Base-by-base conservation (phyloP, 495 filamentous ascomycete genomes). In the Penicillium salamii region DNA sequence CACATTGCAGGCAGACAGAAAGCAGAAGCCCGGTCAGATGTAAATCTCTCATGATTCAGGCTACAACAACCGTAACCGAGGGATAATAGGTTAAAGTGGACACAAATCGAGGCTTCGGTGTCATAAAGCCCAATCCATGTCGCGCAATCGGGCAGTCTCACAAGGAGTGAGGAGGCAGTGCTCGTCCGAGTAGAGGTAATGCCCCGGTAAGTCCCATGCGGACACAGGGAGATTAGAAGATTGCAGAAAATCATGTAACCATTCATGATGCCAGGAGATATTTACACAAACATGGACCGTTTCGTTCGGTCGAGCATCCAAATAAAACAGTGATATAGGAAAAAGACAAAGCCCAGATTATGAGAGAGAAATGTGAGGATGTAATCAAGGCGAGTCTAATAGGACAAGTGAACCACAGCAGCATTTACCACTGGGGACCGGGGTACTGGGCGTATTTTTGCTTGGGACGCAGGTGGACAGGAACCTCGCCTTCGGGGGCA, bases 381-480 rank as follows among this genome's bases (percentile, higher is more conserved):
- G 26, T 41, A 46, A 51, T 54, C 28, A 46, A 37, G 51, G 33
- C 33, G 31, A 39, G 31, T 23, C 34, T 52, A 53, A 42, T 28
- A 47, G 31, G 26, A 52, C 45, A 35, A 54, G 46, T 46, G 49
- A 20, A 49, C 42, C 31, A 34, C 26, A 40, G 35, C 23, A 29
- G 29, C 42, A 37, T 61, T 61, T 70, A 73, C 46, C 59, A 76
- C 61, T 76, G 72, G 38, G 59, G 60, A 29, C 72, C 71, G n/a
- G 70, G 64, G 58, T 62, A 72, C 46, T 66, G 57, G 37, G 89
- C 79, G 67, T 85, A 95, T 61, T 88, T 85, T 73, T 92, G 87
- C 70, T 78, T 80, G 53, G 80, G 79, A 47, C 89, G 80, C 56
- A 92, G 77, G 67, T 97, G 93, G 50, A 97, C 87, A 19, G 90